Base-by-base conservation (phyloP, 2,329 filamentous ascomycete genomes). In the Parascedosporium putredinis region DNA sequence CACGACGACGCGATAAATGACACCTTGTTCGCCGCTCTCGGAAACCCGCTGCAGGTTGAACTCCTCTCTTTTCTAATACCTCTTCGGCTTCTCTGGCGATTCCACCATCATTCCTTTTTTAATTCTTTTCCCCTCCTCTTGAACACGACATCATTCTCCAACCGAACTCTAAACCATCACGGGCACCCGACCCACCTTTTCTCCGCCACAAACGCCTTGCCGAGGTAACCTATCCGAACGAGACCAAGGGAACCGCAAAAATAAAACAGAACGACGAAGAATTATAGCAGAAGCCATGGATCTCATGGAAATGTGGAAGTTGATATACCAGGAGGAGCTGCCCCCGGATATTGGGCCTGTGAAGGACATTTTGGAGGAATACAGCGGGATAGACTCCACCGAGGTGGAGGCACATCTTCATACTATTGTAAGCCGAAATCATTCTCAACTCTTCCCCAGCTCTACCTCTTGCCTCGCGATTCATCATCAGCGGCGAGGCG, bases 281-380 rank as follows among this genome's bases (percentile, higher is more conserved):
- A 31, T 22, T 10, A 42, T 16, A 18, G 23, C 38, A 20, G 23
- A 10, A 31, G 31, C 16, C 18, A 55, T 55, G 53, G 53, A 55
- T 38, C 24, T 55, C 46, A 49, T 55, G 31, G 45, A 52, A 10
- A 54, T 54, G 50, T 55, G 50, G 50, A 45, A 49, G 34, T 50
- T 55, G 33, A 52, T 55, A 46, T 55, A 55, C 22, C 53, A 55
- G 47, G 53, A 55, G 44, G 52, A 55, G 14, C 59, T 66, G 31
- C 68, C 68, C 8, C 54, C 62, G 34, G 63, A 67, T 45, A 64
- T 67, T 49, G 62, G 59, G 23, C 60, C 65, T 12, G 59, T 65
- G 27, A 62, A 61, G 49, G 58, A 63, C 25, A 57, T 71, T 31
- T 64, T 71, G 27, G 55, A 64, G 40, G 55, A 58, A 1, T 71